Conservation (phyloP, 108 stramenopile species). For the Fistulifera pelliculosa region DNA sequence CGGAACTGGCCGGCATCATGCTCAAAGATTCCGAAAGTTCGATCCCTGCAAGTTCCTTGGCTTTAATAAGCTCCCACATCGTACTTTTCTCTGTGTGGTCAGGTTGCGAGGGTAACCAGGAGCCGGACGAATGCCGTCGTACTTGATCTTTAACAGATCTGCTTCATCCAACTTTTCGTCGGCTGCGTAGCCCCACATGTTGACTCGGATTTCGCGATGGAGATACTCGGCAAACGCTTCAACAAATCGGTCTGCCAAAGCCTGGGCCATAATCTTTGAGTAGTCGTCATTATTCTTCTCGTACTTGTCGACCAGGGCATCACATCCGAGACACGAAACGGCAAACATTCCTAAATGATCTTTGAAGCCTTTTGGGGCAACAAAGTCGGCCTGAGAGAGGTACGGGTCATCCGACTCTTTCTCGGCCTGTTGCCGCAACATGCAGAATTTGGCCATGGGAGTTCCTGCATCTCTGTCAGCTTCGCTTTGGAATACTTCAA, state of each 20-base stretch:
- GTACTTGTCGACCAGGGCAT: slow-evolving; percentile 80
- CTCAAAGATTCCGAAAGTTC: slow-evolving; percentile 86
- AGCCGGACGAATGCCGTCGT: slow-evolving; percentile 98
- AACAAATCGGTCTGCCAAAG: slow-evolving; percentile 95
- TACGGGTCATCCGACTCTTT: slow-evolving; percentile 95
- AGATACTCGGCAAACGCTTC: slow-evolving; percentile 99
- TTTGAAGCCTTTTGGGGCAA: slow-evolving; percentile 92
- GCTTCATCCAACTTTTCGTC: slow-evolving; percentile 76
- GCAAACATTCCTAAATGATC: slow-evolving; percentile 98
- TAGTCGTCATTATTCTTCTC: slow-evolving; percentile 96
- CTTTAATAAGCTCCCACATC: slow-evolving; percentile 96
- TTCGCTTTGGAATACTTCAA: slow-evolving; percentile 87
- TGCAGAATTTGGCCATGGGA: slow-evolving; percentile 79
- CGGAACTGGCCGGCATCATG: slow-evolving; percentile 98
- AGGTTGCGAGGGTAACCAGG: slow-evolving; percentile 99
- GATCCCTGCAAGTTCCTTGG: slow-evolving; percentile 89
- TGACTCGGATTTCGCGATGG: slow-evolving; percentile 90
- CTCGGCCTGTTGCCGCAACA: slow-evolving; percentile 98
- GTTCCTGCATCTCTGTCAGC: slow-evolving; percentile 63
- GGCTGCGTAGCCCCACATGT: slow-evolving; percentile 97
- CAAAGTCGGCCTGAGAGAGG: slow-evolving; percentile 95
- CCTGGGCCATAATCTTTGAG: slow-evolving; percentile 98
- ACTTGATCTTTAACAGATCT: slow-evolving; percentile 98
- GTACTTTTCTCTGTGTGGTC: slow-evolving; percentile 99
- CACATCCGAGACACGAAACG: slow-evolving; percentile 95